A percentile compares a stretch with the other conserved stretches of the same genome.
Conservation (phyloP, 805 yeast species). For the Isabelozyma pseudorhagii region DNA sequence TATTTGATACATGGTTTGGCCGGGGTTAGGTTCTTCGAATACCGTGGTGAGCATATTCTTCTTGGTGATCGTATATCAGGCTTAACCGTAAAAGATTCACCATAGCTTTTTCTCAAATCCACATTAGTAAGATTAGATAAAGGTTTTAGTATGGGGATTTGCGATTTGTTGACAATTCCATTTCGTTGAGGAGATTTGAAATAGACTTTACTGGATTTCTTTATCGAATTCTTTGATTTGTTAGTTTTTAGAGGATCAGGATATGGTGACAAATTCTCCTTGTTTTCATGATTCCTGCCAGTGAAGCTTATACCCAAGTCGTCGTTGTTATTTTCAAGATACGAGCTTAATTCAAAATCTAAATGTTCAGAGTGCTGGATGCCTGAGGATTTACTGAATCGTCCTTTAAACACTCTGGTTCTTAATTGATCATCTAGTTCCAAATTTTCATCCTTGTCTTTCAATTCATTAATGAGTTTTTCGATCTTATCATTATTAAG, state of each 20-base stretch:
- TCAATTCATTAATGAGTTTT: conserved; percentile 32
- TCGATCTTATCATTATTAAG: conserved; percentile 35
- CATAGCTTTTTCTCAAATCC: conserved; percentile 7
- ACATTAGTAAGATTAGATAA: conserved; percentile 15
- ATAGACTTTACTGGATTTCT: conserved; percentile 17
- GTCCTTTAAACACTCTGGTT: conserved; percentile 32
- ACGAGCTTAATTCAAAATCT: conserved; percentile 28
- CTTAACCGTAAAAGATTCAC: conserved; percentile 5
- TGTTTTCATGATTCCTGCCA: conserved; percentile 12
- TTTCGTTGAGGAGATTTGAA: conserved; percentile 14
- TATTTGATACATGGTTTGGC: conserved; percentile 30
- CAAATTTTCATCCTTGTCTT: conserved; percentile 21
- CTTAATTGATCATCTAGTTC: conserved; percentile 34
- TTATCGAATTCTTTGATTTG: conserved; percentile 10
- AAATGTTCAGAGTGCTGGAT: conserved; percentile 18
- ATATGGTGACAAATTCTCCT: conserved; percentile 29
- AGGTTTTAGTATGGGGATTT: conserved; percentile 28
- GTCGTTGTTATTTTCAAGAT: conserved; percentile 8
- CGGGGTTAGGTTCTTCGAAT: conserved; percentile 16
- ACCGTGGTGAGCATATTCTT: conserved; percentile 44
- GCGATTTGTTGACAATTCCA: conserved; percentile 5
- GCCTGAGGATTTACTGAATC: conserved; percentile 20
- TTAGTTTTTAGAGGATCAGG: conserved; percentile 23
- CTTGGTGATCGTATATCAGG: conserved; percentile 29
- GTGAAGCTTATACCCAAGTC: not conserved